Evolutionary conservation across 2,329 filamentous ascomycete species (phyloP), one percentile per base, ranked within the genome.

Genomic region (Epichloe glyceriae): DNA sequence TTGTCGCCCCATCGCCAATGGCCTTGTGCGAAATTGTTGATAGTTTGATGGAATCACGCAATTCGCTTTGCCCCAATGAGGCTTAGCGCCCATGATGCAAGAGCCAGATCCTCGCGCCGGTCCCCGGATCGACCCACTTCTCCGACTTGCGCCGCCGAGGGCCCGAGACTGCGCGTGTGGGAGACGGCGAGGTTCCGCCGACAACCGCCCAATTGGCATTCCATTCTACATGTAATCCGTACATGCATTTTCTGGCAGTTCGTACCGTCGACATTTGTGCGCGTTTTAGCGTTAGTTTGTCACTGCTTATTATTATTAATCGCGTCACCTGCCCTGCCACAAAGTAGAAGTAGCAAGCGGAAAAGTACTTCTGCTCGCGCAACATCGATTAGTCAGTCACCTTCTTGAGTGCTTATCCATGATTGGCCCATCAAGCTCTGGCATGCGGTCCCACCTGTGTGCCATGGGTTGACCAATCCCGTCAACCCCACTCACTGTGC

Each of bases 31-130:
- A 58, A 65, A 64, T 67, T 66, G 64, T 65, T 61, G 65, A 68
- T 66, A 60, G 52, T 56, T 60, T 53, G 56, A 61, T 49, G 57
- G 60, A 67, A 69, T 69, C 67, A 69, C 67, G 67, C 67, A 69
- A 69, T 69, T 64, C 55, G 46, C 42, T 60, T 62, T 62, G 53
- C 44, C 65, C 60, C 41, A 49, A 57, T 61, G 52, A 20, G 62
- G 65, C 53, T 57, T 66, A 63, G 63, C 57, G 57, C 15, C 50
- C 35, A 61, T 61, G 59, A 55, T 61, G 59, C 59, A 59, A 61
- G 56, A 54, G 42, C 46, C 46, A 46, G 50, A 51, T 45, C 19
- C 48, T 47, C 46, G 22, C 48, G 52, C 52, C 51, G 51, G 53
- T 17, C 35, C 47, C 51, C 53, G 54, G 52, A 49, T 42, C 44